Conservation (phyloP, 176 grass and related monocot genomes). For the Areca catechu region DNA sequence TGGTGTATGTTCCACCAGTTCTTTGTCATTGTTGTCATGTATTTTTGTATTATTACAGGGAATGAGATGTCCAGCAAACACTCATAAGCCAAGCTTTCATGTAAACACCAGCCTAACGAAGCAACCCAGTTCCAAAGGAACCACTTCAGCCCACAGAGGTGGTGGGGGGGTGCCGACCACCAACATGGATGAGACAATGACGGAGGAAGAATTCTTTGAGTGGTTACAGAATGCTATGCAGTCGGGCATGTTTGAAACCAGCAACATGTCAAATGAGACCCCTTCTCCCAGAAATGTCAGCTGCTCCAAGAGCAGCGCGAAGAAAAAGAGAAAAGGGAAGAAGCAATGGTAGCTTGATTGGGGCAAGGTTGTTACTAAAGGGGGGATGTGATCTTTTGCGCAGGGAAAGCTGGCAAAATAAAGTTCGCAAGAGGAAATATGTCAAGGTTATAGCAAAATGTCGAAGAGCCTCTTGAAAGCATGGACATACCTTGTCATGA, state of each 20-base stretch:
- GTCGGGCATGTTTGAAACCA: constrained; percentile 72
- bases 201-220: constrained; percentile 81
- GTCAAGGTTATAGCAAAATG: too few species aligned
- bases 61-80: constrained; percentile 80
- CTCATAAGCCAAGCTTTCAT: constrained; percentile 94
- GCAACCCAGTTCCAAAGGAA: constrained; percentile 56
- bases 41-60: constrained; percentile 29
- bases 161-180: constrained; percentile 23
- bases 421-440: too few species aligned
- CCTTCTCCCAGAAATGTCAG: constrained; percentile 35
- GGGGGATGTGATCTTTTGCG: too few species aligned
- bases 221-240: constrained; percentile 85
- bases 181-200: constrained; percentile 55
- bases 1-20: too few species aligned
- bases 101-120: constrained; percentile 68
- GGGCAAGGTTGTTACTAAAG: neutral
- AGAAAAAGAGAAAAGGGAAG: constrained; percentile 18
- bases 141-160: constrained; percentile 31
- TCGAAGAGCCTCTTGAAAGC: too few species aligned
- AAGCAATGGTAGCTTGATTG: neutral
- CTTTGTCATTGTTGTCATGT: too few species aligned
- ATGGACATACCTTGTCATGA: too few species aligned
- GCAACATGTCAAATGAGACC: constrained; percentile 23
- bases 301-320: constrained; percentile 10
- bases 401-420: too few species aligned